Conservation (phyloP, 2,329 filamentous ascomycete genomes). For the Cladophialophora bantiana region DNA sequence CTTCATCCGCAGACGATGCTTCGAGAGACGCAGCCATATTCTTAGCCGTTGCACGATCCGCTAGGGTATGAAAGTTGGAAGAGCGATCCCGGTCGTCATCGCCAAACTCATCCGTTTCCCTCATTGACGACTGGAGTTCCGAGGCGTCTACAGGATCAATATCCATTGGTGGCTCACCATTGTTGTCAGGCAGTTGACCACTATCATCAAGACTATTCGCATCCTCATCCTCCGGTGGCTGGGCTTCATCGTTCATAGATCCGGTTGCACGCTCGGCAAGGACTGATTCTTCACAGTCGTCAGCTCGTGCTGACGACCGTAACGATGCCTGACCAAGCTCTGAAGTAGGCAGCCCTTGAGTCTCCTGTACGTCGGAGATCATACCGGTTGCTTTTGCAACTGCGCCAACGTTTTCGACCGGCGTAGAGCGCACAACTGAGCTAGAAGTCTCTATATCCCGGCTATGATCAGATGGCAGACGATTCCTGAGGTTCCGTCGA, state of each 20-base stretch:
- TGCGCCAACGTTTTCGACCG: not conserved
- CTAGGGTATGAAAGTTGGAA: not conserved
- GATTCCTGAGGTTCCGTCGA: not conserved
- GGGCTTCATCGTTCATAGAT: not conserved
- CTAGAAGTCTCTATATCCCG: not conserved
- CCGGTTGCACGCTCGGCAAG: not conserved
- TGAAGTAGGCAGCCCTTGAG: not conserved
- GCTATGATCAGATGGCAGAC: not conserved
- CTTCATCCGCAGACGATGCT: not conserved
- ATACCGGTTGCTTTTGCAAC: not conserved
- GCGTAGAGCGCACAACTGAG: not conserved
- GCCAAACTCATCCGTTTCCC: constrained; percentile 31
- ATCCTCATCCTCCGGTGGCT: not conserved
- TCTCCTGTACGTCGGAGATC: not conserved
- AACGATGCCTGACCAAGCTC: not conserved
- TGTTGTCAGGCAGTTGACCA: not conserved
- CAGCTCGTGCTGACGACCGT: not conserved
- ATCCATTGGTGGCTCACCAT: not conserved
- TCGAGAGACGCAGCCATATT: not conserved
- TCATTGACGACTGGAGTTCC: not conserved
- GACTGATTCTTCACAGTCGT: not conserved
- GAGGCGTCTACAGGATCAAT: not conserved
- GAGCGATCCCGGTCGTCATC: constrained; percentile 21
- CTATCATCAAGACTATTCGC: not conserved
- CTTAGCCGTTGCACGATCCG: not conserved